Evolutionary conservation across 805 yeast genomes (phyloP), one percentile per base, ranked within the genome.

Genomic region (Pichia kluyveri): DNA sequence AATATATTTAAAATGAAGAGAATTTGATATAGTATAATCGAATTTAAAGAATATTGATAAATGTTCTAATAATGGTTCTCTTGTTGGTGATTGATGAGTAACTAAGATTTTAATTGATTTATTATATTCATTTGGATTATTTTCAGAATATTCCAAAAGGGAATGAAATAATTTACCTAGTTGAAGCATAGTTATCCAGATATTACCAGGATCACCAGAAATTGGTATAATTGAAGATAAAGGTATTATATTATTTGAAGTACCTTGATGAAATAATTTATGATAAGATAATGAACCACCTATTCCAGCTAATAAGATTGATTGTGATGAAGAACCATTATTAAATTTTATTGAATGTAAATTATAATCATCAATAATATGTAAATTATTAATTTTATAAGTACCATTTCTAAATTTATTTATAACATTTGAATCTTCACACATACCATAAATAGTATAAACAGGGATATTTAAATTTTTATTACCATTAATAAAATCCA

Each of bases 121-220:
- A 43, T 62, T 56, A 51, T 60, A 63, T 3, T 57, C 43, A 2
- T 58, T 55, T 9, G 60, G 55, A 41, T 66, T 49, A 8, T 51
- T 66, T 61, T 56, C 71, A 59, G 63, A 66, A 65, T 48, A 69
- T 54, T 48, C 66, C 47, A 59, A 69, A 65, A 50, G 68, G 0
- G 79, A 74, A 51, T 75, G 70, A 19, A 79, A 68, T 45, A 85
- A 68, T 60, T 77, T 82, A 4, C 91, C 90, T 38, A 86, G 65
- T 60, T 85, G 93, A 45, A 83, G 62, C 51, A 83, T 63, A 9
- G 87, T 81, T 38, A 82, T 72, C 95, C 95, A 85, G 40, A 83
- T 70, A 53, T 82, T 82, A 1, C 91, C 90, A 1, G 78, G 75
- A 51, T 73, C 77, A 2, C 79, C 77, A 40, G 78, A 71, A 5